Evolutionary conservation across 108 stramenopile species (phyloP).

Genomic region (Nitzschia sp.): DNA sequence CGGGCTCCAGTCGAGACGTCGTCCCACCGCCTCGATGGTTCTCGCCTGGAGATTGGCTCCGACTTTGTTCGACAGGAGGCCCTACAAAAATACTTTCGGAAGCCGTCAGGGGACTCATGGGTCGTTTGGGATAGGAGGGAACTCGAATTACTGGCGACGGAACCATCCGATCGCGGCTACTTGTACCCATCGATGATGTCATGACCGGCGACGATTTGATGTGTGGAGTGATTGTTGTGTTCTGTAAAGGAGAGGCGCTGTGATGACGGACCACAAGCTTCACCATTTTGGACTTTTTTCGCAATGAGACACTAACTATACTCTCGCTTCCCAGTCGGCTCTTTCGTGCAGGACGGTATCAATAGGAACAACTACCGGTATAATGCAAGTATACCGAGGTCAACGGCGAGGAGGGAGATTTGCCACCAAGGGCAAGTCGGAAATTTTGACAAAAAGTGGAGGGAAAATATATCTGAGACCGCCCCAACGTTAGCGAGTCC

Average conservation of each 20-base stretch:
- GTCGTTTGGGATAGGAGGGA: neutral
- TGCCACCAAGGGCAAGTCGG: no score
- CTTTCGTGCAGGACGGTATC: no score
- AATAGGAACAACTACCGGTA: no score
- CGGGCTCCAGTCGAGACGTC: neutral
- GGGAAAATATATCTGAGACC: no score
- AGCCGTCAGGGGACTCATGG: conserved; percentile 25
- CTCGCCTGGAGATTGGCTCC: conserved; percentile 3
- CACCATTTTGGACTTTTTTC: conserved; percentile 16
- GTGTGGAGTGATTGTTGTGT: neutral
- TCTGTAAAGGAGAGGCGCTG: neutral
- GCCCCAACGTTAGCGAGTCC: conserved; percentile 12
- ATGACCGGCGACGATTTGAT: neutral
- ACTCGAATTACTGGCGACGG: conserved; percentile 19
- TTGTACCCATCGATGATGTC: neutral
- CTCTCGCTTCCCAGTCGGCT: no score
- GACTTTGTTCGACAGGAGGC: neutral
- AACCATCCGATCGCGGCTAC: conserved; percentile 7
- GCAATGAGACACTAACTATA: no score
- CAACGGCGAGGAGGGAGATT: no score
- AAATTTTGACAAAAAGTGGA: no score
- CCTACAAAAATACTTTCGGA: conserved; percentile 18
- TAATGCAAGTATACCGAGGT: no score
- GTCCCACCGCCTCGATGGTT: neutral
- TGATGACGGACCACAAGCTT: conserved; percentile 25